These are phyloP conservation scores for Castanea sativa DNA, from an alignment of 306 rosid genomes.

Conservation along the genomic window DNA sequence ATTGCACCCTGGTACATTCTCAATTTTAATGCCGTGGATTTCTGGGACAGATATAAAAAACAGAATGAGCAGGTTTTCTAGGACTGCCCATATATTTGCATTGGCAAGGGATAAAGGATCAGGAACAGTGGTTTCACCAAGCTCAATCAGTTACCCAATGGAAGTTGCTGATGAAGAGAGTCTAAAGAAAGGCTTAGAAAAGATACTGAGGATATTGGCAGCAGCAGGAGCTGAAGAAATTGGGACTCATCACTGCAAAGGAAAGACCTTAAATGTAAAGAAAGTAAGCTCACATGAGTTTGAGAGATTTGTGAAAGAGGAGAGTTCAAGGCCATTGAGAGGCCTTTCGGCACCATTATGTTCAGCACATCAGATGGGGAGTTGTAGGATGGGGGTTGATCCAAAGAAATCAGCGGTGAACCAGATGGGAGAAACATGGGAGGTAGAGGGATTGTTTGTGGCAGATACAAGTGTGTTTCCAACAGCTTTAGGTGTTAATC, in stretches of 20 bases:
- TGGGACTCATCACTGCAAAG: constrained; percentile 65
- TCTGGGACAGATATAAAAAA: constrained; percentile 60
- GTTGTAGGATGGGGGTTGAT: constrained; percentile 70
- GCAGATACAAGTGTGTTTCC: constrained; percentile 87
- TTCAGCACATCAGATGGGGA: constrained; percentile 91
- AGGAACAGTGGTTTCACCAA: constrained; percentile 42
- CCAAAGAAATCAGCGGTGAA: constrained; percentile 56
- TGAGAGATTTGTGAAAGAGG: constrained; percentile 70
- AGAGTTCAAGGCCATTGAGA: constrained; percentile 57
- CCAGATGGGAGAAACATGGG: constrained; percentile 81
- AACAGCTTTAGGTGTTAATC: constrained; percentile 84
- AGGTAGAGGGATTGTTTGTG: constrained; percentile 64
- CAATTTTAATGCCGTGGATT: constrained; percentile 76
- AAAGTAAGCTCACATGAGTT: constrained; percentile 45
- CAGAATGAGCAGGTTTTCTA: constrained; percentile 60
- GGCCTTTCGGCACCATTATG: constrained; percentile 52
- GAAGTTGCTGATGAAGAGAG: constrained; percentile 44
- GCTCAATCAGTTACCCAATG: constrained; percentile 42
- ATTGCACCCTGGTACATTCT: constrained; percentile 82
- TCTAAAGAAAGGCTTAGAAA: constrained; percentile 59
- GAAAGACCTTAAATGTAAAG: constrained; percentile 57
- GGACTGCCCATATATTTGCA: constrained; percentile 79
- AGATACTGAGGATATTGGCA: constrained; percentile 63
- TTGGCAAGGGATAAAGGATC: constrained; percentile 77
- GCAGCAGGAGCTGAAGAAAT: constrained; percentile 92